Base-by-base conservation (phyloP, 1,139 yeast genomes). In the Suhomyces chickasaworum region DNA sequence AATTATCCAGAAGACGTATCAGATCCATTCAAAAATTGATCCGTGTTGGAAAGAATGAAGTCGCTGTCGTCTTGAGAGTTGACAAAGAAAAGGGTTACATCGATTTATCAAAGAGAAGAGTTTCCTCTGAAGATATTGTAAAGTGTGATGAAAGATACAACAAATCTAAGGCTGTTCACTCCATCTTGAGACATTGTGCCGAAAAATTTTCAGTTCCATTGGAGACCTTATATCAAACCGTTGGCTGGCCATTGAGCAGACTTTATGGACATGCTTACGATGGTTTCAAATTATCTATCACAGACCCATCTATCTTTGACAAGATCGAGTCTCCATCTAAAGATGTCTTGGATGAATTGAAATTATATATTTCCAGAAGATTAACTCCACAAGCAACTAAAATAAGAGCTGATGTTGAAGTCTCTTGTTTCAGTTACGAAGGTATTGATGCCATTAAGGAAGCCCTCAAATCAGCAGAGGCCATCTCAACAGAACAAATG, bases 71-170 rank as follows among this genome's bases (percentile, higher is more conserved):
- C n/a, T 79, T 93, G 66, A 88, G 99, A 78, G 99, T 93, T 53
- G 99, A 93, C 73, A 91, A 90, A 71, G 99, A 95, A 69, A 93
- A 93, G 71, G 99, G 97, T 43, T 93, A 93, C 72, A 93, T 93
- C 66, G 99, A 93, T 73, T 79, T 93, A 65, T 91, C 98, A 50
- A 93, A 93, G 71, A 91, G 98, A 81, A 85, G 97, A 69, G 99
- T 93, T 46, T 86, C 96, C n/a, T 85, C 97, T 34, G 99, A 95
- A 73, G 99, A 95, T 68, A 93, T 95, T 56, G 84, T 86, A 61
- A 90, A 89, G 71, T 95, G 99, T 78, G 99, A 93, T 72, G 99
- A 93, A 74, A 85, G 96, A 71, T 93, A 89, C 74, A 93, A 89
- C 74, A 93, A 91, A 73, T 87, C 96, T 54, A 93, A 93, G 73